These are phyloP conservation scores for Trichoderma sp. DNA, from an alignment of 2,329 filamentous ascomycete species.

Conservation along the genomic window DNA sequence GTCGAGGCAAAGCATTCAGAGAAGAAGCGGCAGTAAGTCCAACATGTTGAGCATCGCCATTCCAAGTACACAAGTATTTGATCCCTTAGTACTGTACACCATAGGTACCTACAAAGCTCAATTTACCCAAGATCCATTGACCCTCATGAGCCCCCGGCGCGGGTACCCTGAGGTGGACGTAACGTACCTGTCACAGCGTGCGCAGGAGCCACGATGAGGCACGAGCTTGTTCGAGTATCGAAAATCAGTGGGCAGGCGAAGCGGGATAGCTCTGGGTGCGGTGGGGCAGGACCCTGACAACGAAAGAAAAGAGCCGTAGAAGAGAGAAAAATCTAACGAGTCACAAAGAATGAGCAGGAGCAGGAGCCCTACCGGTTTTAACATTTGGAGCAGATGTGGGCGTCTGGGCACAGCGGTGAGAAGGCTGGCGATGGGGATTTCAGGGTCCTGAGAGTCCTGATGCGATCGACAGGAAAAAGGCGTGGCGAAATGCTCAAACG, in stretches of 20 bases:
- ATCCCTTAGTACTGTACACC: background rate
- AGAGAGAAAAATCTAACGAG: background rate
- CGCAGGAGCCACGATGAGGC: slow-evolving; percentile 11
- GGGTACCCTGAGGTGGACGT: background rate
- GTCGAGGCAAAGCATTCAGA: background rate
- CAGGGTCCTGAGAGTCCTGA: background rate
- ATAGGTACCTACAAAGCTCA: background rate
- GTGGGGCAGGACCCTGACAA: background rate
- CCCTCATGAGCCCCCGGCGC: background rate
- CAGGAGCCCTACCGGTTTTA: background rate
- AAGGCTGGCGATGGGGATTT: background rate
- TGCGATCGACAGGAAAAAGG: background rate
- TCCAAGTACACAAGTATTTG: background rate
- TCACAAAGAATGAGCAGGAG: background rate
- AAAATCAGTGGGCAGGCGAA: slow-evolving; percentile 9
- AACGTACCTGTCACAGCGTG: slow-evolving; percentile 11
- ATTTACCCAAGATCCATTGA: background rate
- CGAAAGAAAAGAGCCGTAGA: background rate
- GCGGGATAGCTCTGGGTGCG: background rate
- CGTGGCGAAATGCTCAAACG: slow-evolving; percentile 11
- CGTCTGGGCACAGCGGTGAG: background rate
- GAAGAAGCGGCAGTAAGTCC: background rate
- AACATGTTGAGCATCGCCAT: background rate
- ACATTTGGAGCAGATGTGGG: background rate
- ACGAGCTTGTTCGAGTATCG: slow-evolving; percentile 19